Evolutionary conservation across 2,329 filamentous ascomycete genomes (phyloP).

Genomic region (Sporothrix protearum): DNA sequence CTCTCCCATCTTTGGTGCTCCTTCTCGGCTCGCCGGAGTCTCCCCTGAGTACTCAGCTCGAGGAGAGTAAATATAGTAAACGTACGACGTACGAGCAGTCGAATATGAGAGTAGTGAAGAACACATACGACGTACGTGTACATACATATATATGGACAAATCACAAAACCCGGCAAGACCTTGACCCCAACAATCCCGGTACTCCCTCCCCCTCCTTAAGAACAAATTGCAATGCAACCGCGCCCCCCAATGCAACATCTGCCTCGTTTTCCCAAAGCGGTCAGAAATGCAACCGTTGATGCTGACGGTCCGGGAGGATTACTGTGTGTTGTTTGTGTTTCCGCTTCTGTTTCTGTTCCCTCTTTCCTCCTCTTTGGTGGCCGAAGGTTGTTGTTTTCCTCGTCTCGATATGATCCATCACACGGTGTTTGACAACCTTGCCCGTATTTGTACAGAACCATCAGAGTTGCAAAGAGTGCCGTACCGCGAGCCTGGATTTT

Average conservation of each 20-base stretch:
- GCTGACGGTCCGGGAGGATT: not conserved
- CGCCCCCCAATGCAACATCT: conserved; percentile 10
- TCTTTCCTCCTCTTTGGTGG: not conserved
- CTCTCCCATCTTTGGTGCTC: not conserved
- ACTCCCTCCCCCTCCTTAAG: not conserved
- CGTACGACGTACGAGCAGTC: not conserved
- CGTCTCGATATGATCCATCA: conserved; percentile 3
- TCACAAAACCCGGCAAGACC: not conserved
- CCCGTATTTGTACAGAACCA: not conserved
- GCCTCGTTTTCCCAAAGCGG: conserved; percentile 9
- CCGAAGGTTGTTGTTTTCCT: not conserved
- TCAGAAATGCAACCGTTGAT: conserved; percentile 2
- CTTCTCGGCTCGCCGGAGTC: not conserved
- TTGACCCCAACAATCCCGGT: not conserved
- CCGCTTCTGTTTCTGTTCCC: not conserved
- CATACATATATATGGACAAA: too few relatives aligned
- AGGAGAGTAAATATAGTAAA: not conserved
- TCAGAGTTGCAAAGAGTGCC: not conserved
- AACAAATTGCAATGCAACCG: not conserved
- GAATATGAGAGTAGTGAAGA: too few relatives aligned
- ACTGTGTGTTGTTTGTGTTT: not conserved
- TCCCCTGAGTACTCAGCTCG: not conserved
- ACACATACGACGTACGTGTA: too few relatives aligned
- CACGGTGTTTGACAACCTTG: not conserved
- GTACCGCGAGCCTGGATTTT: not conserved